Percentiles rank a stretch among this genome's conserved stretches.
Evolutionary conservation across 495 filamentous ascomycete species (phyloP).

Genomic region (Trichoderma gamsii): DNA sequence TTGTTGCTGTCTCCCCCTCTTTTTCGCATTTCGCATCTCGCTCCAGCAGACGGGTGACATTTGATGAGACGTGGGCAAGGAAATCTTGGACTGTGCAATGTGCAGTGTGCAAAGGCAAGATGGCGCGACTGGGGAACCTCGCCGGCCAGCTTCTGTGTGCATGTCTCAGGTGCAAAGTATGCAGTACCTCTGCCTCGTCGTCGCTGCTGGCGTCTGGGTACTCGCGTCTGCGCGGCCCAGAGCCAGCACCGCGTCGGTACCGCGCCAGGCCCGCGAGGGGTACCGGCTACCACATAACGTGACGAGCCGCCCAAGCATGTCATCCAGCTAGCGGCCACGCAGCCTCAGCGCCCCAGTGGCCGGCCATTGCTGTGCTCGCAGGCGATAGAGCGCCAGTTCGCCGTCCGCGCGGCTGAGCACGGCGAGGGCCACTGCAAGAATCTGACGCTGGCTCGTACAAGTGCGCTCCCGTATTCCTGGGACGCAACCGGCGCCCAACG

Average conservation of each 20-base stretch:
- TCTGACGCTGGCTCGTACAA: not conserved
- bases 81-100: too few species aligned
- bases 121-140: too few species aligned
- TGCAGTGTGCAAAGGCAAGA: too few species aligned
- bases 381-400: not conserved
- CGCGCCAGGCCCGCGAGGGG: not conserved
- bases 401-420: not conserved
- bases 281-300: constrained; percentile 6
- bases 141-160: too few species aligned
- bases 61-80: too few species aligned
- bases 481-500: not conserved
- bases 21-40: too few species aligned
- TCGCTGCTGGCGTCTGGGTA: not conserved
- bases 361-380: not conserved
- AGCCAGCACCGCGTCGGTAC: not conserved
- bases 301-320: constrained; percentile 10
- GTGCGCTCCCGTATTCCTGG: constrained; percentile 8
- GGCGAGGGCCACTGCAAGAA: not conserved
- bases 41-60: too few species aligned
- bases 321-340: not conserved
- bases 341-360: not conserved
- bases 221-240: not conserved
- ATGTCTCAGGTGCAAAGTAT: not conserved
- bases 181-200: not conserved
- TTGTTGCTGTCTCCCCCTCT: too few species aligned